Conservation (phyloP, 176 grass and related monocot species). For the Calamus simplicifolius region DNA sequence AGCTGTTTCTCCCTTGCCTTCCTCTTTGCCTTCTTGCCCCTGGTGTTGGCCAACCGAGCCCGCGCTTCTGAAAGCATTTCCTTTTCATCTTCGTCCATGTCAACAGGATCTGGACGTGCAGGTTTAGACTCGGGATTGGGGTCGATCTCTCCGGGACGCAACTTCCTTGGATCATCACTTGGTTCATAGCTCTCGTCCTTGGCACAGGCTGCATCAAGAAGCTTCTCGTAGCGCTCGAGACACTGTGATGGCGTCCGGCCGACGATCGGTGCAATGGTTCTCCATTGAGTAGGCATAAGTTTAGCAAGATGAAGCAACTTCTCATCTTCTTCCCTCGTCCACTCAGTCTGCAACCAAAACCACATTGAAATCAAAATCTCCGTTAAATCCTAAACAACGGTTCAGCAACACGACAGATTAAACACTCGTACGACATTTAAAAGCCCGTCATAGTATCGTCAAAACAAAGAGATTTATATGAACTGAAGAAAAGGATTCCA, state of each 20-base stretch:
- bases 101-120: constrained; percentile 86
- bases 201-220: constrained; percentile 87
- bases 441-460: too few relatives aligned
- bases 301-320: constrained; percentile 95
- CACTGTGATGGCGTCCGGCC: constrained; percentile 95
- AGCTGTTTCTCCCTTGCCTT: constrained; percentile 97
- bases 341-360: constrained; percentile 56
- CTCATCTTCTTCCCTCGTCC: constrained; percentile 97
- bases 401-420: too few relatives aligned
- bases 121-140: constrained; percentile 94
- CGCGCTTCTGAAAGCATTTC: constrained; percentile 98
- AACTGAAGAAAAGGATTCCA: too few relatives aligned
- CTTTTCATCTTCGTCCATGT: constrained; percentile 97
- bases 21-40: constrained; percentile 89
- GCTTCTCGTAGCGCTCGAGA: constrained; percentile 84
- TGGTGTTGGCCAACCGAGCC: constrained; percentile 82
- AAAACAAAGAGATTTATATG: too few relatives aligned
- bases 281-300: constrained; percentile 97
- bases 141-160: constrained; percentile 87
- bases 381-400: too few relatives aligned
- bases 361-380: neutral
- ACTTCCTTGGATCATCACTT: constrained; percentile 77
- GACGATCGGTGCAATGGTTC: constrained; percentile 95
- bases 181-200: constrained; percentile 86
- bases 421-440: too few relatives aligned